Conservation (phyloP, 805 yeast genomes). For the Brettanomyces anomalus region DNA sequence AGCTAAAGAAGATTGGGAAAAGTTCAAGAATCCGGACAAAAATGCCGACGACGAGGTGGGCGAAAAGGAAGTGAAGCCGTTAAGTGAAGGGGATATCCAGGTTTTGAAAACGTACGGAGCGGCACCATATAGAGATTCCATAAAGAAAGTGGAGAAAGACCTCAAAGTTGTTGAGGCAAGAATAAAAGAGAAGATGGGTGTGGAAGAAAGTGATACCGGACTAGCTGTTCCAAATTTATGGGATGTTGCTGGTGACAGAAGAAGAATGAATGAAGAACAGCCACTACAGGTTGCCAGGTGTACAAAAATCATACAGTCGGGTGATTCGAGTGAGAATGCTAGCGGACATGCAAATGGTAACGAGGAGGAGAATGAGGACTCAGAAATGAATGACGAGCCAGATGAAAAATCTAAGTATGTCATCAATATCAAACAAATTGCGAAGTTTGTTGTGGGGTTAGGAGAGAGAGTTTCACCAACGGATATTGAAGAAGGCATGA, state of each 20-base stretch:
- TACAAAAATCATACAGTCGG: conserved; percentile 84
- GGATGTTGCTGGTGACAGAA: conserved; percentile 96
- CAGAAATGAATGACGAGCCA: conserved; percentile 4
- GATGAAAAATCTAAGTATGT: conserved; percentile 89
- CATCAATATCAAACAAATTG: conserved; percentile 94
- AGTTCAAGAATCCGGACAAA: conserved; percentile 82
- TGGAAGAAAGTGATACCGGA: conserved; percentile 96
- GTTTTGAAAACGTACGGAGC: conserved; percentile 95
- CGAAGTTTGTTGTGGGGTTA: conserved; percentile 92
- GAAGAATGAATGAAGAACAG: conserved; percentile 86
- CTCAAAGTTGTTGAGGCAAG: conserved; percentile 74
- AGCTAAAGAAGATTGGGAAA: conserved; percentile 98
- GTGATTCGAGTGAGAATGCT: conserved; percentile 16
- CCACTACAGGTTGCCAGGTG: conserved; percentile 98
- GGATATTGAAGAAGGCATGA: conserved; percentile 98
- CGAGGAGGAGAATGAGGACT: background rate
- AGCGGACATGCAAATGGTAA: background rate
- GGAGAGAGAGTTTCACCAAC: conserved; percentile 98
- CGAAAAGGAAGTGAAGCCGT: conserved; percentile 73
- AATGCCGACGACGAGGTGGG: conserved; percentile 40
- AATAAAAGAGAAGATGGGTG: conserved; percentile 91
- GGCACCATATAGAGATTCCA: conserved; percentile 82
- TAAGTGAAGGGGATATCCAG: conserved; percentile 94
- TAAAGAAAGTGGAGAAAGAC: conserved; percentile 81
- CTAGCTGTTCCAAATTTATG: conserved; percentile 92